Conservation (phyloP, 306 rosid genomes). For the Rubus idaeus region DNA sequence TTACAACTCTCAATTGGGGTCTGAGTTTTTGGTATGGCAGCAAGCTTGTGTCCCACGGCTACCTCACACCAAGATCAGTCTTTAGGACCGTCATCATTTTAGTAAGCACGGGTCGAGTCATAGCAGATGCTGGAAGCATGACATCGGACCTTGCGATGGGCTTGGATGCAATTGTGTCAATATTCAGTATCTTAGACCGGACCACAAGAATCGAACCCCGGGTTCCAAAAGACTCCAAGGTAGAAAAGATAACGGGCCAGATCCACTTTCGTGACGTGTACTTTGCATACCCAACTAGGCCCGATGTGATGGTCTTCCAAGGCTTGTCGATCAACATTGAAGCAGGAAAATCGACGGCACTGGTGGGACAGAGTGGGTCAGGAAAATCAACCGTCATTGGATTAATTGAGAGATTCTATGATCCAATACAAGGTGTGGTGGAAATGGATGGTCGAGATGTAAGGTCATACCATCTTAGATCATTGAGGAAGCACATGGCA, state of each 20-base stretch:
- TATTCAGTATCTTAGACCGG: slow-evolving; percentile 34
- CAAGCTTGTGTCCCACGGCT: slow-evolving; percentile 30
- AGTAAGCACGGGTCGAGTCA: slow-evolving; percentile 36
- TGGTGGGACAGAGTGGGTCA: slow-evolving; percentile 50
- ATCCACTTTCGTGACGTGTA: slow-evolving; percentile 31
- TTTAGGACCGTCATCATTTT: slow-evolving; percentile 36
- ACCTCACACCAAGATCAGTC: slow-evolving; percentile 17
- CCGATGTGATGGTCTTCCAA: slow-evolving; percentile 36
- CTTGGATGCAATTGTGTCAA: slow-evolving; percentile 24
- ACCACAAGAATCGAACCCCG: slow-evolving; percentile 28
- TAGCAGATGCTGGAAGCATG: slow-evolving; percentile 30
- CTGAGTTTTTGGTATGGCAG: slow-evolving; percentile 46
- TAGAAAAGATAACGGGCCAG: slow-evolving; percentile 23
- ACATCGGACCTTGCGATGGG: slow-evolving; percentile 37
- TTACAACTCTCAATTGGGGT: slow-evolving; percentile 32
- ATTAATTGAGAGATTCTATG: slow-evolving; percentile 52
- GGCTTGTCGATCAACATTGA: slow-evolving; percentile 31
- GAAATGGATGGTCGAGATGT: slow-evolving; percentile 34
- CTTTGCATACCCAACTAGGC: slow-evolving; percentile 49
- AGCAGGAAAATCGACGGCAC: slow-evolving; percentile 44
- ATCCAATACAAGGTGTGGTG: slow-evolving; percentile 40
- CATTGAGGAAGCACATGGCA: slow-evolving; percentile 47
- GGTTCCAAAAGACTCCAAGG: slow-evolving; percentile 7
- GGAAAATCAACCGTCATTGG: slow-evolving; percentile 54
- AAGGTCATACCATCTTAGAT: slow-evolving; percentile 35